phyloP scores from a whole-genome alignment of 2,329 filamentous ascomycete genomes.

The Sporothrix euskadiensis region DNA sequence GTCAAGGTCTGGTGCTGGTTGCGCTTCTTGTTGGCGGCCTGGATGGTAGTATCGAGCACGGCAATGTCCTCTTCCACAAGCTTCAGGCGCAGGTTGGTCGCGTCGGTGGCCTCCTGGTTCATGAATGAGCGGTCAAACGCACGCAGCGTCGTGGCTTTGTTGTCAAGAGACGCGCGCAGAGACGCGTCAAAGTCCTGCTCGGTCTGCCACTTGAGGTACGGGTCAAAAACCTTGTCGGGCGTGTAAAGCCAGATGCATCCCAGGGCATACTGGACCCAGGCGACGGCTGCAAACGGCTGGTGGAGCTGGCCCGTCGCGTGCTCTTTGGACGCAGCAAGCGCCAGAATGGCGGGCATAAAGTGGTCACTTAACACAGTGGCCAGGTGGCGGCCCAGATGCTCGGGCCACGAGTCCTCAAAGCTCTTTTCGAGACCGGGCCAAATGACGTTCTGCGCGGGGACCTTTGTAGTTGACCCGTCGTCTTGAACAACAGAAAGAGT shows the following conservation, averaged over 20 bases:
- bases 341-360: constrained; percentile 50
- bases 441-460: constrained; percentile 16
- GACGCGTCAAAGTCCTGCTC: constrained; percentile 61
- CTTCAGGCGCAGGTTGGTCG: constrained; percentile 63
- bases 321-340: constrained; percentile 43
- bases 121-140: constrained; percentile 68
- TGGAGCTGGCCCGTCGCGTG: constrained; percentile 31
- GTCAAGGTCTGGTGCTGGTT: constrained; percentile 19
- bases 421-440: constrained; percentile 23
- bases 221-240: constrained; percentile 84
- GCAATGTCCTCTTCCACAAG: constrained; percentile 63
- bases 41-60: constrained; percentile 19
- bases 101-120: constrained; percentile 58
- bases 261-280: constrained; percentile 75
- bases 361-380: constrained; percentile 44
- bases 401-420: constrained; percentile 31
- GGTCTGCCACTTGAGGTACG: constrained; percentile 65
- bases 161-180: constrained; percentile 55
- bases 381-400: constrained; percentile 38
- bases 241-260: constrained; percentile 78
- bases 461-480: no score
- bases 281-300: constrained; percentile 51
- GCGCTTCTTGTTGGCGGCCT: constrained; percentile 1
- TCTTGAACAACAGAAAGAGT: not conserved
- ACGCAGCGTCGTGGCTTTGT: constrained; percentile 61